Evolutionary conservation across 2,329 filamentous ascomycete species (phyloP), one percentile per base, ranked within the genome.

Genomic region (Trichophyton rubrum): DNA sequence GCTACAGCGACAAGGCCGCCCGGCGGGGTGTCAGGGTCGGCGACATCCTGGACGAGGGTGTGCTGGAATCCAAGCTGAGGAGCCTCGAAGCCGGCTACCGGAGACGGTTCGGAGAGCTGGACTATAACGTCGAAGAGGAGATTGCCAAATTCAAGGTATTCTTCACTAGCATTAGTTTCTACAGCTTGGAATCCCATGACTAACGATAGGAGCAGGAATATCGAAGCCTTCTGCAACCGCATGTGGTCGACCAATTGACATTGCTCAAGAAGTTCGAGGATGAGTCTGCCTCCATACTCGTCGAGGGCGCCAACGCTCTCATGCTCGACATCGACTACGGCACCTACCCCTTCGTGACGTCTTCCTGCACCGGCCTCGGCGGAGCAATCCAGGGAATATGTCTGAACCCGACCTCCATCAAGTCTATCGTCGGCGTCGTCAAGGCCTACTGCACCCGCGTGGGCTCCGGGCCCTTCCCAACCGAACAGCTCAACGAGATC

Each of bases 401-500:
- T 41, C 71, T 85, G 41, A 81, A 79, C 69, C 82, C 81, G 59
- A 75, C 77, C 60, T 79, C 78, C 63, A 78, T 85, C 66, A 78
- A 77, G 62, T 78, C 79, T 63, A 79, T 83, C 60, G 80, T 85
- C 66, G 83, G 83, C 60, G 83, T 86, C 1, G 80, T 85, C 53
- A 86, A 86, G 69, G 83, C 83, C 30, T 85, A 86, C 75, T 84
- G 82, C 51, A 84, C 82, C 3, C 79, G 80, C 56, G 80, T 82
- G 35, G 78, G 76, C 65, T 80, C 78, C 17, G 83, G 83, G 1
- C 83, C 83, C 5, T 85, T 86, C 74, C 83, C 83, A 1, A 83
- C 80, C 9, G 83, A 86, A 68, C 80, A 83, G 68, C 71, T 82
- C 60, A 83, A 84, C 70, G 75, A 77, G 58, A 67, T 74, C 30